Base-by-base conservation (phyloP, 257 asterid genomes). In the Nicotiana benthamiana region DNA sequence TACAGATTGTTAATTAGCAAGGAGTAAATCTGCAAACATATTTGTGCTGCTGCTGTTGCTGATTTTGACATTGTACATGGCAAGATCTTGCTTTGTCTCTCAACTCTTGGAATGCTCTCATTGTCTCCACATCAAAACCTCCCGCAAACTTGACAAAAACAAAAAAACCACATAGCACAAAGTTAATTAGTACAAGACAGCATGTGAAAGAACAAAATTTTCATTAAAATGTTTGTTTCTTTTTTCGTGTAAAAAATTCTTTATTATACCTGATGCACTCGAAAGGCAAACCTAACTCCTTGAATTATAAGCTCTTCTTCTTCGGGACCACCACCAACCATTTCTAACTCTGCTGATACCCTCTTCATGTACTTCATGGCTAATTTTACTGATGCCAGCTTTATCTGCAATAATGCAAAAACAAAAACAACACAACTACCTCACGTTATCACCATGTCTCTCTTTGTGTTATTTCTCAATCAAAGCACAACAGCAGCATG, bases 341-440 rank as follows among this genome's bases (percentile, higher is more conserved):
- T 81, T 88, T 89, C 98, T 18, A 96, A 97, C 92, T 91, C 98
- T 17, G 97, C 93, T 0, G 92, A 86, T 53, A 92, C 98, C 83
- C 99, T 90, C 90, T 87, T 94, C 98, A 96, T 92, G 94, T 92
- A 93, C 90, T 94, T 94, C 97, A 93, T 90, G 40, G 99, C 99
- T 88, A 96, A 81, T 85, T 91, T 96, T 32, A 96, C 99, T 0
- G 98, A 93, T 87, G 97, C 98, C 92, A 92, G 89, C 94, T 96
- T 96, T 75, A 96, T 92, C 99, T 96, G 90, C 89, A 86, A 79
- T 57, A 78, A 12, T 74, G 65, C 65, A 26, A 53, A n/a, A 68
- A 9, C 46, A 5, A 68, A 68, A 72, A 46, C 36, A 72, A 22
- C 4, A 48, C 24, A 72, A 27, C 78, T 17, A 53, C 53, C 81